Conservation (phyloP, 768 basidiomycete genomes). For the Serendipita sp. region DNA sequence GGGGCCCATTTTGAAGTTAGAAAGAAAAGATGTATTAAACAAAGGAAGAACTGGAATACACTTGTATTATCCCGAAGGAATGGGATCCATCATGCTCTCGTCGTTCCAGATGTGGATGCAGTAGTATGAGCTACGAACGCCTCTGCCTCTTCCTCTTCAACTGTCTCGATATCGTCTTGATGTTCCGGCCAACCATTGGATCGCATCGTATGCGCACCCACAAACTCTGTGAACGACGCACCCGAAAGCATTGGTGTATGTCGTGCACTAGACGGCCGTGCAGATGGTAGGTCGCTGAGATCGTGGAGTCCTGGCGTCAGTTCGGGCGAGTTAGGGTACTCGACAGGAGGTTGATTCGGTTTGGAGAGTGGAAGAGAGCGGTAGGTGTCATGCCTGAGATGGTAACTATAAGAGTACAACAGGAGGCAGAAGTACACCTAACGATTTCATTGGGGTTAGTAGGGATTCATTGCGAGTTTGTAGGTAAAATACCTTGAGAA, state of each 20-base stretch:
- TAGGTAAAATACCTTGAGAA: slow-evolving; percentile 52
- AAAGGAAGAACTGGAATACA: too few species aligned
- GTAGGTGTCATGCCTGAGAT: slow-evolving; percentile 84
- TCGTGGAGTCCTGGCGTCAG: background rate
- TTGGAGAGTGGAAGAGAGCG: slow-evolving; percentile 47
- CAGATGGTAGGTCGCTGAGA: background rate
- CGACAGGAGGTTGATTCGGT: background rate
- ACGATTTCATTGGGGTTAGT: background rate
- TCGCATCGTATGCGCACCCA: background rate
- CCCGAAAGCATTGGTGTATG: slow-evolving; percentile 2
- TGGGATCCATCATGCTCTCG: too few species aligned
- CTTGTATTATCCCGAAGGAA: too few species aligned
- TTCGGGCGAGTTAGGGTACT: background rate
- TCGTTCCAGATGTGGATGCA: too few species aligned
- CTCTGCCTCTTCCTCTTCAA: background rate
- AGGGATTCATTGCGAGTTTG: slow-evolving; percentile 3
- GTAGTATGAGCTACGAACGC: background rate
- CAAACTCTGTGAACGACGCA: background rate
- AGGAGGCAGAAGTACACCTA: slow-evolving; percentile 84
- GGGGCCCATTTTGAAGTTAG: too few species aligned
- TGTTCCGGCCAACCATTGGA: background rate
- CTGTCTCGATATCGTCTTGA: background rate
- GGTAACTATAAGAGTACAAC: slow-evolving; percentile 84
- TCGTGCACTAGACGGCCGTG: background rate
- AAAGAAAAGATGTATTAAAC: too few species aligned